A percentile compares a stretch with the other conserved stretches of the same genome.
phyloP scores from a whole-genome alignment of 805 yeast genomes.

The Sugiyamaella chiloensis region DNA sequence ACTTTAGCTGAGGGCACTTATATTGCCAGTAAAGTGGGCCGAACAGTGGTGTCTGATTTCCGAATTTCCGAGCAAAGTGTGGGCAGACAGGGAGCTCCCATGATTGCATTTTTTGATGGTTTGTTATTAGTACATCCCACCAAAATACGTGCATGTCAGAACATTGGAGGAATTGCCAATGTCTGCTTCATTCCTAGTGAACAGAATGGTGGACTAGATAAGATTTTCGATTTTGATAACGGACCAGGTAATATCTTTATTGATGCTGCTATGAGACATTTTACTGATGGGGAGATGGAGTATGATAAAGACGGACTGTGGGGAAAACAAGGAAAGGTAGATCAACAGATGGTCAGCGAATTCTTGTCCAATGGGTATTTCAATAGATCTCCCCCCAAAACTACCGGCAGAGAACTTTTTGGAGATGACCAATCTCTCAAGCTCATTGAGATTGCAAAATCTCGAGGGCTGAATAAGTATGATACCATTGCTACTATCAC shows the following conservation, averaged over 20 bases:
- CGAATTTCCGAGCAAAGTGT: conserved; percentile 29
- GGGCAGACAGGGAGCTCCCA: conserved; percentile 33
- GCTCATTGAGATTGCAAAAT: conserved; percentile 15
- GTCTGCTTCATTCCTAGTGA: conserved; percentile 29
- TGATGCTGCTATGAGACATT: conserved; percentile 30
- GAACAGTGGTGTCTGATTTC: conserved; percentile 29
- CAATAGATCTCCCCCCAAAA: conserved; percentile 26
- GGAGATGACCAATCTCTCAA: conserved; percentile 26
- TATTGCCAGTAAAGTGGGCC: conserved; percentile 22
- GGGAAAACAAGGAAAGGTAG: conserved; percentile 28
- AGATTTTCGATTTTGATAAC: conserved; percentile 28
- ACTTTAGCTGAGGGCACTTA: conserved; percentile 28
- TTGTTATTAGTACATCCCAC: conserved; percentile 26
- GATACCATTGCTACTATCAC: conserved; percentile 31
- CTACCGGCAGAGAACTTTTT: conserved; percentile 32
- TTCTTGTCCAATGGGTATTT: conserved; percentile 26
- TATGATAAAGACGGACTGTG: conserved; percentile 29
- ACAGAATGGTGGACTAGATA: conserved; percentile 27
- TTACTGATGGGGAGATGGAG: conserved; percentile 25
- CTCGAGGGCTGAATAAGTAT: conserved; percentile 22
- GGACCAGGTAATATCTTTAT: conserved; percentile 34
- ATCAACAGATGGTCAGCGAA: conserved; percentile 26
- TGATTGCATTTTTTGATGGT: conserved; percentile 30
- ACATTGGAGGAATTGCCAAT: conserved; percentile 33
- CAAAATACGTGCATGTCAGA: conserved; percentile 27